phyloP scores from a whole-genome alignment of 2,329 filamentous ascomycete species.

The Penicillium sp. region DNA sequence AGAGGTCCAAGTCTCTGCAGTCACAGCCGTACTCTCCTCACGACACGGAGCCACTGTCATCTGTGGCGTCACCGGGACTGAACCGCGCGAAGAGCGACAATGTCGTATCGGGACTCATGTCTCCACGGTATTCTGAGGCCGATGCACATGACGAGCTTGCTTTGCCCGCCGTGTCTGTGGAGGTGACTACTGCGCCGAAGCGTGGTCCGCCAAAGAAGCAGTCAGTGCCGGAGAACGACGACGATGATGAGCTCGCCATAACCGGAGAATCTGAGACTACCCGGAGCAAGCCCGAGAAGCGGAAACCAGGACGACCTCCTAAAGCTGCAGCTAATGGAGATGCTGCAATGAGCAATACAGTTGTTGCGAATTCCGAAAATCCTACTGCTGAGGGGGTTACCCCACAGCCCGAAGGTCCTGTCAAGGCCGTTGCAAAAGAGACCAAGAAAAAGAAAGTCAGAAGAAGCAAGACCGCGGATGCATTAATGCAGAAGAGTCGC shows the following conservation, averaged over 20 bases:
- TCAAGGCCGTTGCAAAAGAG: slow-evolving; percentile 20
- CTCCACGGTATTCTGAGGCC: slow-evolving; percentile 16
- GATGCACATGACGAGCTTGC: slow-evolving; percentile 29
- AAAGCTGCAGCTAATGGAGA: slow-evolving; percentile 10
- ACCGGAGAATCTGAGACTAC: background rate
- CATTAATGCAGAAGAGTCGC: slow-evolving; percentile 27
- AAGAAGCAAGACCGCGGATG: slow-evolving; percentile 41
- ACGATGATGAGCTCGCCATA: slow-evolving; percentile 27
- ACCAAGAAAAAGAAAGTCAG: slow-evolving; percentile 43
- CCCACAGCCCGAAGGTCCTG: background rate
- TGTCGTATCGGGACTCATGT: slow-evolving; percentile 4
- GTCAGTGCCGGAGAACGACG: slow-evolving; percentile 20
- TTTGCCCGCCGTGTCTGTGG: slow-evolving; percentile 19
- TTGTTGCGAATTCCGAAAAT: background rate
- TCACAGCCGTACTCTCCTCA: slow-evolving; percentile 31
- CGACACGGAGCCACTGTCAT: slow-evolving; percentile 40
- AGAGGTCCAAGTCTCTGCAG: slow-evolving; percentile 27
- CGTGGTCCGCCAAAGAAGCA: slow-evolving; percentile 31
- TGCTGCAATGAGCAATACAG: background rate
- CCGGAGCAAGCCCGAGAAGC: slow-evolving; percentile 14
- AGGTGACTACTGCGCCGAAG: slow-evolving; percentile 24
- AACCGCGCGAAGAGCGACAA: slow-evolving; percentile 24
- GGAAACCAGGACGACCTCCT: slow-evolving; percentile 17
- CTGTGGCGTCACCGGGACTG: slow-evolving; percentile 25
- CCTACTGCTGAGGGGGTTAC: background rate